Evolutionary conservation across 495 filamentous ascomycete genomes (phyloP).

Genomic region (Neurospora sp.): DNA sequence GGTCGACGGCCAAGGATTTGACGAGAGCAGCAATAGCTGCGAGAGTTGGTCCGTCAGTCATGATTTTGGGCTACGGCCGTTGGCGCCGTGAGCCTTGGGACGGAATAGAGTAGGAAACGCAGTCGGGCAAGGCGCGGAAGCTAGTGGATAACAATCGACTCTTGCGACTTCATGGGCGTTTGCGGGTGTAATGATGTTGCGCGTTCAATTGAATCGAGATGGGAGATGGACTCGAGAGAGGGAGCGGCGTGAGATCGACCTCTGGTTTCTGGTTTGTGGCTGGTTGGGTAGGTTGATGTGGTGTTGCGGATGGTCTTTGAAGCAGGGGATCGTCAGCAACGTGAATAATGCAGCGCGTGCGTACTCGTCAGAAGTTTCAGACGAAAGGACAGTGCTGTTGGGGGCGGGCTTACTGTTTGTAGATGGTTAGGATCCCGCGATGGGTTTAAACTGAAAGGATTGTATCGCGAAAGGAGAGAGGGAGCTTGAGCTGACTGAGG

Average conservation of each 20-base stretch:
- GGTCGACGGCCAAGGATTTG: constrained; percentile 48
- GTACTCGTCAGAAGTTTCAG: background rate
- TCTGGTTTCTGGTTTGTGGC: constrained; percentile 1
- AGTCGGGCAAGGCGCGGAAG: constrained; percentile 1
- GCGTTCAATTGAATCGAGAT: background rate
- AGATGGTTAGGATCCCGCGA: background rate
- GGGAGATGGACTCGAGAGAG: background rate
- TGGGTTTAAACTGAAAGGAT: background rate
- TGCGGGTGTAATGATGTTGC: background rate
- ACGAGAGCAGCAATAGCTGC: constrained; percentile 53
- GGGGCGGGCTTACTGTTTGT: background rate
- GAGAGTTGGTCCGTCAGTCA: constrained; percentile 53
- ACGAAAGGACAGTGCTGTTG: background rate
- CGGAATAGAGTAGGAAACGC: constrained; percentile 1
- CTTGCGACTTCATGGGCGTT: constrained; percentile 7
- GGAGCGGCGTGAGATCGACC: background rate
- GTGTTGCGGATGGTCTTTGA: background rate
- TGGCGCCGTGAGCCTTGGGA: constrained; percentile 10
- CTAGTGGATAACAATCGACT: background rate
- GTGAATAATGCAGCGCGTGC: background rate
- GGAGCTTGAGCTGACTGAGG: background rate
- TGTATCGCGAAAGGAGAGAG: background rate
- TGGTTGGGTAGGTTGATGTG: background rate
- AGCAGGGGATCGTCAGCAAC: background rate
- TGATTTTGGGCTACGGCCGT: constrained; percentile 19